Conservation (phyloP, 345 rosid species). For the Dipteronia sinensis region DNA sequence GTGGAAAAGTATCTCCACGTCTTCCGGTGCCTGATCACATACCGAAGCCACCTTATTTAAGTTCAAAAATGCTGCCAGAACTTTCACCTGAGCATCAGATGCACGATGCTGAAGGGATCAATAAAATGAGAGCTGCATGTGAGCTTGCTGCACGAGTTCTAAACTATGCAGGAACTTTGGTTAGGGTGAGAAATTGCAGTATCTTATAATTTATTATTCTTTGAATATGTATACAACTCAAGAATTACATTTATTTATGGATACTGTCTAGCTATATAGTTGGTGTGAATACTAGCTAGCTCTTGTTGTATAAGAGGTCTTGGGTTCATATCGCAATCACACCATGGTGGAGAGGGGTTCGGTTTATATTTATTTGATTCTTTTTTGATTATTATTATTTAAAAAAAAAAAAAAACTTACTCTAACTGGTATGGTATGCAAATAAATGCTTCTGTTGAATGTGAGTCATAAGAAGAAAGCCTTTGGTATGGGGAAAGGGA, state of each 20-base stretch:
- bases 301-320: not conserved
- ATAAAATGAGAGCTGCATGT: constrained; percentile 78
- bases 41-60: constrained; percentile 75
- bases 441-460: not conserved
- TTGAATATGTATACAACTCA: not conserved
- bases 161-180: constrained; percentile 74
- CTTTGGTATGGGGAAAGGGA: not conserved
- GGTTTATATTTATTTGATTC: not conserved
- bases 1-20: constrained; percentile 79
- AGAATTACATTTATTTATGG: not conserved
- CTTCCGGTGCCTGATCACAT: constrained; percentile 83
- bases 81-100: constrained; percentile 62
- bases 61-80: constrained; percentile 60
- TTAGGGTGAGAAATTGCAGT: constrained; percentile 52
- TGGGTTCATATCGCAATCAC: not conserved
- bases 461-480: not conserved
- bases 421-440: not conserved
- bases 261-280: not conserved
- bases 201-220: not conserved
- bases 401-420: not conserved
- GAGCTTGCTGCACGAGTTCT: constrained; percentile 93
- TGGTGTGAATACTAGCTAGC: too few relatives aligned
- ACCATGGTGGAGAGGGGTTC: not conserved
- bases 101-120: constrained; percentile 74
- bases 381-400: too few relatives aligned